Conservation (phyloP, 371 early-diverging fungal genomes). For the Circinella umbellata region DNA sequence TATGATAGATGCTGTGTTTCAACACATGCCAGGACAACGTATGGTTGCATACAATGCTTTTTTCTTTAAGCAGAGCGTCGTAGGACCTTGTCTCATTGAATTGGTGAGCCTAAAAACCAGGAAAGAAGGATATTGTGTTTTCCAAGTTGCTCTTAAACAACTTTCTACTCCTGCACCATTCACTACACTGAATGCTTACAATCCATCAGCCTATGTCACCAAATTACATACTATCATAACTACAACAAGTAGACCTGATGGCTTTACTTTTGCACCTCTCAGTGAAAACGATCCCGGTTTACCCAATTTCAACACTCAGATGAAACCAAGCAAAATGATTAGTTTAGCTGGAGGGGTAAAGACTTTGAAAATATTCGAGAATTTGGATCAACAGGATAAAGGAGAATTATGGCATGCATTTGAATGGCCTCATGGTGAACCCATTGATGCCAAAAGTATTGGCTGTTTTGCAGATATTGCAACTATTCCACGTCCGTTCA, state of each 20-base stretch:
- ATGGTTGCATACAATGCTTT: neutral
- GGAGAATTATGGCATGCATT: slow-evolving; percentile 8
- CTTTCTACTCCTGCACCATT: neutral
- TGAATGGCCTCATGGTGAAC: slow-evolving; percentile 2
- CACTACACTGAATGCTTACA: neutral
- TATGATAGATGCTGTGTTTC: neutral
- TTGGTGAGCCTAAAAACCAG: neutral
- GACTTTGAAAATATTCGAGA: neutral
- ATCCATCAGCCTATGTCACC: neutral
- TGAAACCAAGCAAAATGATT: neutral
- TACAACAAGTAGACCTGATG: neutral
- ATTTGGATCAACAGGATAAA: neutral
- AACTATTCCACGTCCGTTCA: neutral
- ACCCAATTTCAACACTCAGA: neutral
- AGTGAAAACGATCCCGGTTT: neutral
- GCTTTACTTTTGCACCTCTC: neutral
- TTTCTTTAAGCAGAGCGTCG: neutral
- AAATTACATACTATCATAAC: slow-evolving; percentile 1
- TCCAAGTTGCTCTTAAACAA: neutral
- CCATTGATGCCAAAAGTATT: slow-evolving; percentile 2
- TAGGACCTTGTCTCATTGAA: neutral
- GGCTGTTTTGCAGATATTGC: slow-evolving; percentile 1
- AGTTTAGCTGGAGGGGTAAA: neutral
- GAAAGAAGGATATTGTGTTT: neutral
- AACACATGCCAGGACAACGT: neutral